Evolutionary conservation across 2,329 filamentous ascomycete genomes (phyloP).

Genomic region (Colletotrichum acutatum): DNA sequence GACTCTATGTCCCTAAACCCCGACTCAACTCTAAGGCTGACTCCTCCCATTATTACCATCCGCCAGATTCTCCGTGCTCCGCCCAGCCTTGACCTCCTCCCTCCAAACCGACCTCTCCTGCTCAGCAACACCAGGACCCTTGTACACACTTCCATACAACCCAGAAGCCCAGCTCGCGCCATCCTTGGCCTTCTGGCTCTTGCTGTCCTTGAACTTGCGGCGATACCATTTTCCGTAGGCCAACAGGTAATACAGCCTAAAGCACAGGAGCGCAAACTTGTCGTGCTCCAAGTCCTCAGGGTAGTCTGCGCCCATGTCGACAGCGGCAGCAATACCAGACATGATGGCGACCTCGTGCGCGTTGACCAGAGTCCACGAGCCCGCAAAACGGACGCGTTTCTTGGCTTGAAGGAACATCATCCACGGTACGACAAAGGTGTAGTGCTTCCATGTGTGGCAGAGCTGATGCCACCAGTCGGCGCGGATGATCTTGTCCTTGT

Average conservation of each 20-base stretch:
- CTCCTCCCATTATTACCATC: conserved; percentile 47
- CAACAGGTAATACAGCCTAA: conserved; percentile 70
- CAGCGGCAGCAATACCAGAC: conserved; percentile 74
- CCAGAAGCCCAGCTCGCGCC: conserved; percentile 68
- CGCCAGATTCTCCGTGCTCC: conserved; percentile 48
- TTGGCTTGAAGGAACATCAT: conserved; percentile 74
- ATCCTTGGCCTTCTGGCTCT: conserved; percentile 52
- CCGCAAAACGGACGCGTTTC: conserved; percentile 69
- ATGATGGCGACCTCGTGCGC: conserved; percentile 76
- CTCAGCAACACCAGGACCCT: conserved; percentile 65
- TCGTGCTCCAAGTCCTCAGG: conserved; percentile 72
- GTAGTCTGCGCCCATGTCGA: conserved; percentile 73
- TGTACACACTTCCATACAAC: conserved; percentile 68
- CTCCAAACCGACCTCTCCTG: conserved; percentile 64
- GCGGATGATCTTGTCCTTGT: conserved; percentile 63
- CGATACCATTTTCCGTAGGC: conserved; percentile 71
- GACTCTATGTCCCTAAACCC: too few species aligned
- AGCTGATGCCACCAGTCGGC: conserved; percentile 73
- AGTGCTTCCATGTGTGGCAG: conserved; percentile 69
- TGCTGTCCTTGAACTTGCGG: conserved; percentile 43
- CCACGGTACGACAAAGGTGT: conserved; percentile 70
- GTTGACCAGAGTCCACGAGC: conserved; percentile 74
- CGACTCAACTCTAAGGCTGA: conserved; percentile 39
- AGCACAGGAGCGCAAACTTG: conserved; percentile 68
- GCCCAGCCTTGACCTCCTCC: conserved; percentile 49